Evolutionary conservation across 2,329 filamentous ascomycete species (phyloP).

Genomic region (Fusarium bulbicola): DNA sequence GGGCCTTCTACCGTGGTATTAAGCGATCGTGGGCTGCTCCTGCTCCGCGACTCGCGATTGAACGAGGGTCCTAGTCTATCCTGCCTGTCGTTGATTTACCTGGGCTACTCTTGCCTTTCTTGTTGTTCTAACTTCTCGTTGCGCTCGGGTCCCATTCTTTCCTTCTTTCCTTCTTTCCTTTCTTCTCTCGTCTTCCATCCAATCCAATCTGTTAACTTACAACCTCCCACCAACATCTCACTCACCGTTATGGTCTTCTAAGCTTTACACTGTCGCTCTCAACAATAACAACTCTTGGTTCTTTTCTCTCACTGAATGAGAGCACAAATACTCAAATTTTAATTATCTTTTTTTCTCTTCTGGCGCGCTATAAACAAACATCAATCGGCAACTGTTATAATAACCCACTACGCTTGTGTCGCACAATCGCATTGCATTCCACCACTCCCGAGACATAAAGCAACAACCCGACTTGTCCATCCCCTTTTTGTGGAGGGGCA

Average conservation of each 20-base stretch:
- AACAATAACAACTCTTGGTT: neutral
- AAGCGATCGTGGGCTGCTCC: slow-evolving; percentile 38
- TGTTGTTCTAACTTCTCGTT: neutral
- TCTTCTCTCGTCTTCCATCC: slow-evolving; percentile 12
- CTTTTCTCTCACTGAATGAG: neutral
- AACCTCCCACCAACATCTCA: neutral
- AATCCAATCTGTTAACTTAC: slow-evolving; percentile 3
- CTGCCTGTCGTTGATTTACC: neutral
- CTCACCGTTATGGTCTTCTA: neutral
- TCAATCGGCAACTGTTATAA: neutral
- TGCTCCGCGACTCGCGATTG: slow-evolving; percentile 15
- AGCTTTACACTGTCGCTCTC: slow-evolving; percentile 11
- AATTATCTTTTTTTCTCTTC: neutral
- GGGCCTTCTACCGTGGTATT: slow-evolving; percentile 23
- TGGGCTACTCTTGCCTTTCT: neutral
- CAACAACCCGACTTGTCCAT: neutral
- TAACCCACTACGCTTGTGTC: neutral
- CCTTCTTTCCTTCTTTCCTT: slow-evolving; percentile 26
- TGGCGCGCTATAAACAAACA: neutral
- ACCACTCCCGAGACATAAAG: slow-evolving; percentile 8
- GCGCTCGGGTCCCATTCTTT: slow-evolving; percentile 22
- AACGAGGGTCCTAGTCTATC: neutral
- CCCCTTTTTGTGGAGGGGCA: neutral
- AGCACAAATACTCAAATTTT: neutral
- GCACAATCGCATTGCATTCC: slow-evolving; percentile 5